These are phyloP conservation scores for Globisporangium abappressorium DNA, from an alignment of 352 stramenopile species.

Conservation along the genomic window DNA sequence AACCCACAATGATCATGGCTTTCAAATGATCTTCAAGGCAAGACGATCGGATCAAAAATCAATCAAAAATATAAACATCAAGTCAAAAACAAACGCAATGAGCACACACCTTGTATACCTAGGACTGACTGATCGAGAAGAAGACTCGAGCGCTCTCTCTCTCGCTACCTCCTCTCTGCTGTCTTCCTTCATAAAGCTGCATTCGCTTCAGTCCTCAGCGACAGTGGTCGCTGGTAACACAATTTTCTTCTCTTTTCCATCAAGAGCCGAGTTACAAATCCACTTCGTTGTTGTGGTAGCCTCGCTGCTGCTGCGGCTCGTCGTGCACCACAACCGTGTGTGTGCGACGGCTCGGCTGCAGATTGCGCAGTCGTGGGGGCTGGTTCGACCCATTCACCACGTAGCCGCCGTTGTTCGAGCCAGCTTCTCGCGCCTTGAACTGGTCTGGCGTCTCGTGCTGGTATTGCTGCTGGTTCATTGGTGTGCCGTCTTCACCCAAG, in stretches of 20 bases:
- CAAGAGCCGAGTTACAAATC: constrained; percentile 22
- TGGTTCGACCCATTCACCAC: constrained; percentile 6
- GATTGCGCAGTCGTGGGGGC: constrained; percentile 12
- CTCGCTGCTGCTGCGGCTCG: constrained; percentile 4
- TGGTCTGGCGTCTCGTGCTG: constrained; percentile 8
- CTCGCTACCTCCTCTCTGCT: not conserved
- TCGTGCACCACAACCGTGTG: constrained; percentile 29
- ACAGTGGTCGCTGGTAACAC: not conserved
- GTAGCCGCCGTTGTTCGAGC: not conserved
- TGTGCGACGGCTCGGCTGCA: constrained; percentile 23
- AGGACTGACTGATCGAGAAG: constrained; percentile 9
- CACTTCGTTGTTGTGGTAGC: constrained; percentile 46
- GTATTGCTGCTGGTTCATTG: constrained; percentile 14
- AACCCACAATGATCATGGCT: too few relatives aligned
- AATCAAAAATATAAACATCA: constrained; percentile 14
- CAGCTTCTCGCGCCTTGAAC: constrained; percentile 1
- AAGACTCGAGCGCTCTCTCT: not conserved
- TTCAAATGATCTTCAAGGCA: too few relatives aligned
- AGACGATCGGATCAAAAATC: constrained; percentile 3
- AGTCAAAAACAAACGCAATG: constrained; percentile 14
- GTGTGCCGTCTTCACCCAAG: constrained; percentile 34
- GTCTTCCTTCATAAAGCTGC: constrained; percentile 10
- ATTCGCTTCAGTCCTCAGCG: constrained; percentile 10
- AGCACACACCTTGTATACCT: constrained; percentile 13
- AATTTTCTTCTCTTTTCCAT: not conserved